Conservation (phyloP, 1,284 basidiomycete genomes). For the Paramarasmius palmivorus region DNA sequence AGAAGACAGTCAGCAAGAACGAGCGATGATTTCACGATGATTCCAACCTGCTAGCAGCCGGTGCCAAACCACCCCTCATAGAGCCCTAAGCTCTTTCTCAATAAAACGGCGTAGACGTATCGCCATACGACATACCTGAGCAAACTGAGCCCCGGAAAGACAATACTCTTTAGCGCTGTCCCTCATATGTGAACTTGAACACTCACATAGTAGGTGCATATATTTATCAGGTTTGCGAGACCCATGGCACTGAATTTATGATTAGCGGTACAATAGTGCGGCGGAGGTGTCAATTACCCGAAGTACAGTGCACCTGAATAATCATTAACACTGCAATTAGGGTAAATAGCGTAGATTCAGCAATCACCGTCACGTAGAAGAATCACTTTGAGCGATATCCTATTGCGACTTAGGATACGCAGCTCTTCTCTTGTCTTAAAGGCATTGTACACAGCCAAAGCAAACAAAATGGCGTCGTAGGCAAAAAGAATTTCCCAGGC, state of each 20-base stretch:
- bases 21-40: background rate
- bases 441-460: background rate
- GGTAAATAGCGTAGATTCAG: background rate
- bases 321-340: background rate
- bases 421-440: background rate
- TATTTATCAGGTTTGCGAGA: background rate
- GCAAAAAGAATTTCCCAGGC: background rate
- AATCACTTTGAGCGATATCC: background rate
- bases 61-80: background rate
- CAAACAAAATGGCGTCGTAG: background rate
- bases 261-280: background rate
- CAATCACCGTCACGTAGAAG: background rate
- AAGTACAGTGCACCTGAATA: background rate
- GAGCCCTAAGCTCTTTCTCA: background rate
- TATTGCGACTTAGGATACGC: background rate
- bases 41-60: background rate
- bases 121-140: background rate
- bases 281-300: background rate
- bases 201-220: background rate
- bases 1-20: background rate
- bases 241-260: background rate
- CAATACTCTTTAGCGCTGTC: too few species aligned
- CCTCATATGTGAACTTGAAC: background rate
- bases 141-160: too few species aligned
- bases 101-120: too few species aligned